A percentile compares a stretch with the other conserved stretches of the same genome.
These are phyloP conservation scores for Ustilago loliicola DNA, from an alignment of 1,284 basidiomycete genomes.

Conservation along the genomic window DNA sequence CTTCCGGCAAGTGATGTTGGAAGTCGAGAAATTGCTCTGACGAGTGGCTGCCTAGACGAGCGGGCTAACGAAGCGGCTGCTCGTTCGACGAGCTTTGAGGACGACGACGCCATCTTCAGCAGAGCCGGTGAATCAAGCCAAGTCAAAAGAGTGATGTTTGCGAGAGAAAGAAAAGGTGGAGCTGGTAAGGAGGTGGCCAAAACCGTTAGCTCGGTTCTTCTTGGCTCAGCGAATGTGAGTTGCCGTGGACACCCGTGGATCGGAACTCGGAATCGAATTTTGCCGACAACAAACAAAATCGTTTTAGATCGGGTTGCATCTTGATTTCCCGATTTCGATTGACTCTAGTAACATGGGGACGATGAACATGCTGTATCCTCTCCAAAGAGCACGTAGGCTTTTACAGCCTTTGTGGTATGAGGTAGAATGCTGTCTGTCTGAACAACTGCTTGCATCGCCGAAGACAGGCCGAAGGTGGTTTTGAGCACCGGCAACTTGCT, in stretches of 20 bases:
- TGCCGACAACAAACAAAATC: slow-evolving; percentile 22
- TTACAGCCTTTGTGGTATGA: background rate
- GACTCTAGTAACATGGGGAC: background rate
- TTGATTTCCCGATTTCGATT: background rate
- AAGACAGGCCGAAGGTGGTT: background rate
- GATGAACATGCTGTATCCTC: background rate
- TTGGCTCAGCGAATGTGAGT: slow-evolving; percentile 25
- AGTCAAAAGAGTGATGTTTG: background rate
- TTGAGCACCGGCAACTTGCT: slow-evolving; percentile 2
- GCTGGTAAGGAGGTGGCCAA: background rate
- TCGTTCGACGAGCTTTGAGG: slow-evolving; percentile 21
- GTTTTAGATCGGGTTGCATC: slow-evolving; percentile 2
- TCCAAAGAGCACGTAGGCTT: background rate
- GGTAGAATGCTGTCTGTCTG: background rate
- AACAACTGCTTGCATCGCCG: background rate
- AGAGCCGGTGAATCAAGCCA: background rate
- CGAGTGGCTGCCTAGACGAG: slow-evolving; percentile 16
- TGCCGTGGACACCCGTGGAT: slow-evolving; percentile 20
- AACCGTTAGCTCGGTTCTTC: slow-evolving; percentile 23
- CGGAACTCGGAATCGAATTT: slow-evolving; percentile 41
- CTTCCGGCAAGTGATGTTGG: background rate
- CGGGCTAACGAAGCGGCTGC: slow-evolving; percentile 28
- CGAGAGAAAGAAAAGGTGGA: background rate
- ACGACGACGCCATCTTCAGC: slow-evolving; percentile 8
- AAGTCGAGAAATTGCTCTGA: slow-evolving; percentile 5